Base-by-base conservation (phyloP, 2,329 filamentous ascomycete species). In the Tolypocladium pustulatum region DNA sequence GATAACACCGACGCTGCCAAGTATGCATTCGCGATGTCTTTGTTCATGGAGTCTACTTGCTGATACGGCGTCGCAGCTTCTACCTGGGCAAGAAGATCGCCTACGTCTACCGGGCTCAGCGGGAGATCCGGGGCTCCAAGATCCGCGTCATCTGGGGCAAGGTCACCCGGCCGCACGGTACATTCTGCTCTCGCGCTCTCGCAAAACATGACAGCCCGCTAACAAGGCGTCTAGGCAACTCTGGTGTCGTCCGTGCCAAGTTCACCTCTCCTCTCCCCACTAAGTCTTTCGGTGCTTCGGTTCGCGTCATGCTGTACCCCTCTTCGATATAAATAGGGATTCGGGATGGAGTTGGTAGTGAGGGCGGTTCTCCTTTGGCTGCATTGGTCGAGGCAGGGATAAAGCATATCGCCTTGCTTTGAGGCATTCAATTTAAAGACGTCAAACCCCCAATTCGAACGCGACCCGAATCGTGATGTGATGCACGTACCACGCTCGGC, bases 141-240 rank as follows among this genome's bases (percentile, higher is more conserved):
- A 95, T 97, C 81, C 87, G 93, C 75, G 89, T 97, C 71, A 97
- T 97, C 83, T 97, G 92, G 91, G 93, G 93, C 83, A 97, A 96
- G 85, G 88, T 97, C 76, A 96, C 91, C 76, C 84, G 91, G 75
- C 88, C 91, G 76, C 93, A 97, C 81, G 93, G 90, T 93, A 89
- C 71, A 80, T 61, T 55, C 58, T 38, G 30, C 58, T 61, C 40
- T 40, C 52, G 36, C 20, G 30, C 49, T 15, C 20, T 30, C 32
- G 20, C 49, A 22, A 13, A 53, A 15, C 49, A 15, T 15, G 49
- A n/a, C 52, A 17, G 22, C 22, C 22, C 10, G 36, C 53, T 54
- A 41, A 51, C 17, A 22, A 17, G n/a, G 7, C 25, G 10, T 37
- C 15, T 59, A 94, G 91, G 94, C 78, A 97, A 97, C 89, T 96